phyloP scores from a whole-genome alignment of 2,329 filamentous ascomycete species.

The Achaetomium macrosporum region DNA sequence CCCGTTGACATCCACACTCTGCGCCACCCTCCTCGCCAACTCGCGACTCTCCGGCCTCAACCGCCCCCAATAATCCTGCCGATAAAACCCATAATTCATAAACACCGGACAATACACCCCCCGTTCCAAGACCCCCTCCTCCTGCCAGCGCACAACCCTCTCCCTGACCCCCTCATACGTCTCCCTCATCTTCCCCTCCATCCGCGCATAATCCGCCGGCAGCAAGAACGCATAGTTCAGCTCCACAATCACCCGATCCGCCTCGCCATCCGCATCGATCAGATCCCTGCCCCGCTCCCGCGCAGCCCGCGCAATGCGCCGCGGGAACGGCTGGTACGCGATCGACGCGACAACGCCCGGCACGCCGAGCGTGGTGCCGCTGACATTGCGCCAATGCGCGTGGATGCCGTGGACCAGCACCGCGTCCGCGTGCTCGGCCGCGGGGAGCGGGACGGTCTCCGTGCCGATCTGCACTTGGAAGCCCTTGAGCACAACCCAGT shows the following conservation, averaged over 20 bases:
- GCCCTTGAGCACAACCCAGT: constrained; percentile 22
- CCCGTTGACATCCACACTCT: constrained; percentile 34
- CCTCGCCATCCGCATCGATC: constrained; percentile 34
- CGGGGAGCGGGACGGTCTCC: constrained; percentile 24
- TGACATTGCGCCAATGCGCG: constrained; percentile 21
- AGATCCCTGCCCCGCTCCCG: constrained; percentile 33
- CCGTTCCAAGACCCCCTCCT: constrained; percentile 29
- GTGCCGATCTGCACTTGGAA: constrained; percentile 24
- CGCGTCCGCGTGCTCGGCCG: constrained; percentile 5
- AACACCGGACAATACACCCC: constrained; percentile 37
- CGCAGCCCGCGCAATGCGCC: constrained; percentile 30
- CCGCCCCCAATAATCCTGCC: constrained; percentile 39
- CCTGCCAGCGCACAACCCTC: constrained; percentile 29
- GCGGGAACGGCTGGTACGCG: constrained; percentile 31
- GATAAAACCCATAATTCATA: constrained; percentile 38
- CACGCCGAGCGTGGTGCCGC: constrained; percentile 8
- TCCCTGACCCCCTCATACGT: constrained; percentile 32
- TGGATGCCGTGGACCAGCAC: constrained; percentile 18
- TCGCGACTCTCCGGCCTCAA: constrained; percentile 32
- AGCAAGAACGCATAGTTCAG: constrained; percentile 37
- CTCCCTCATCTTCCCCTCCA: constrained; percentile 33
- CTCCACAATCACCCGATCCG: constrained; percentile 39
- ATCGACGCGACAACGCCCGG: constrained; percentile 20
- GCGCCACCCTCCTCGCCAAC: constrained; percentile 32
- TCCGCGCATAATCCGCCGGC: constrained; percentile 25